Conservation (phyloP, 371 early-diverging fungal species). For the Syncephalastrum monosporum region DNA sequence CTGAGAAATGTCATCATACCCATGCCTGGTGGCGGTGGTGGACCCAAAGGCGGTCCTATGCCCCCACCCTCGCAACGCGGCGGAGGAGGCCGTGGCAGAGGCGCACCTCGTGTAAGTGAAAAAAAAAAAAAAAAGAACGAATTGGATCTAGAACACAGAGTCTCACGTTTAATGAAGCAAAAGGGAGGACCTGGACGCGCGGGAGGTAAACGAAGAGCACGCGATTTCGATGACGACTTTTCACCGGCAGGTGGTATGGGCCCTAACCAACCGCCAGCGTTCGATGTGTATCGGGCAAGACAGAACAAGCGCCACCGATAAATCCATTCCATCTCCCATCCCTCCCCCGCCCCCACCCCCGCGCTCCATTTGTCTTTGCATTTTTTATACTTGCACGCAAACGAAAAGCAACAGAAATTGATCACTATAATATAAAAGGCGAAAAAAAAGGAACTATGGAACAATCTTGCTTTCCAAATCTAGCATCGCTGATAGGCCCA, state of each 20-base stretch:
- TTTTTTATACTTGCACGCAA: too few relatives aligned
- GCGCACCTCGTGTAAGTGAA: conserved; percentile 26
- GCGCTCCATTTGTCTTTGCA: too few relatives aligned
- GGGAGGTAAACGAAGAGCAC: conserved; percentile 42
- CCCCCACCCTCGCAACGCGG: conserved; percentile 22
- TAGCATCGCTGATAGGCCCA: too few relatives aligned
- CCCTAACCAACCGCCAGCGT: conserved; percentile 63
- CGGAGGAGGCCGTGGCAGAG: conserved; percentile 27
- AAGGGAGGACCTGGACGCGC: conserved; percentile 21
- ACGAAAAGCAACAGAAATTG: too few relatives aligned
- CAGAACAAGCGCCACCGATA: conserved; percentile 53
- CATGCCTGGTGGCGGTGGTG: conserved; percentile 29
- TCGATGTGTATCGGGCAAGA: conserved; percentile 58
- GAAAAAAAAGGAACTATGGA: too few relatives aligned
- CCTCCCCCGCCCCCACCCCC: too few relatives aligned
- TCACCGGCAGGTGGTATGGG: conserved; percentile 50
- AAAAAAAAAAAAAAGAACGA: neutral
- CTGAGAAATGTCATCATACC: conserved; percentile 49
- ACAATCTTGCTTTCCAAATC: too few relatives aligned
- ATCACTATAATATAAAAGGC: too few relatives aligned
- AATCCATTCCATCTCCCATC: too few relatives aligned
- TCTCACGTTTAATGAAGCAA: conserved; percentile 2
- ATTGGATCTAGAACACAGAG: neutral
- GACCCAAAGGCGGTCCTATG: conserved; percentile 15
- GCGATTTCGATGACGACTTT: conserved; percentile 59